Evolutionary conservation across 768 basidiomycete genomes (phyloP), one percentile per base, ranked within the genome.

Genomic region (Kondoa subrosea): DNA sequence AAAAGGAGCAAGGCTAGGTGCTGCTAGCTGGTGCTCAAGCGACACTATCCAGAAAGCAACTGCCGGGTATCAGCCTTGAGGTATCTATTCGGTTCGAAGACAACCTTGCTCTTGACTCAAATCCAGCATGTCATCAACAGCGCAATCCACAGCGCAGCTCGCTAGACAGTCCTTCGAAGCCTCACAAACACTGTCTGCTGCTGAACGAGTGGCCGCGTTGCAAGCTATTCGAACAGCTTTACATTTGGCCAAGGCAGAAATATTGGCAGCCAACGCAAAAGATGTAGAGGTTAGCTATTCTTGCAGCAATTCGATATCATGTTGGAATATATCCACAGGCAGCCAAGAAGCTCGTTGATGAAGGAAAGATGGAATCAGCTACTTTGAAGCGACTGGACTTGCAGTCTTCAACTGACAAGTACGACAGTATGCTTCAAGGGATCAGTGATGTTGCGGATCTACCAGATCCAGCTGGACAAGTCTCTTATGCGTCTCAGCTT

Each of bases 381-480:
- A 78, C 97, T 65, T 78, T 92, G n/a, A 88, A 87, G 60, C 84
- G 95, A 25, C 81, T 99, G 29, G 90, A 95, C 75, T 82, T 80
- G 15, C 66, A 73, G 34, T 77, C 78, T 1, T 89, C 66, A 79
- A 78, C 74, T 34, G 89, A 89, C 74, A 99, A 97, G 78, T 97
- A 90, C 88, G 86, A 88, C 30, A 83, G 88, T 0, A 93, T 97
- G 89, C 81, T 96, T 3, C 84, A 89, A 70, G 95, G 95, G 17
- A 82, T 97, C 50, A 74, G 82, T 12, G 91, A 95, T 73, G 93
- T 99, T 30, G 89, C 89, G 32, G 77, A 79, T 4, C 83, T 99
- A 33, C 85, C 86, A 0, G 88, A 91, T 76, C 93, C 95, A 1
- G 91, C 85, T 2, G 92, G 90, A 3, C 79, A 81, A 50, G 84